phyloP scores from a whole-genome alignment of 805 yeast genomes.

The Saturnispora sekii region DNA sequence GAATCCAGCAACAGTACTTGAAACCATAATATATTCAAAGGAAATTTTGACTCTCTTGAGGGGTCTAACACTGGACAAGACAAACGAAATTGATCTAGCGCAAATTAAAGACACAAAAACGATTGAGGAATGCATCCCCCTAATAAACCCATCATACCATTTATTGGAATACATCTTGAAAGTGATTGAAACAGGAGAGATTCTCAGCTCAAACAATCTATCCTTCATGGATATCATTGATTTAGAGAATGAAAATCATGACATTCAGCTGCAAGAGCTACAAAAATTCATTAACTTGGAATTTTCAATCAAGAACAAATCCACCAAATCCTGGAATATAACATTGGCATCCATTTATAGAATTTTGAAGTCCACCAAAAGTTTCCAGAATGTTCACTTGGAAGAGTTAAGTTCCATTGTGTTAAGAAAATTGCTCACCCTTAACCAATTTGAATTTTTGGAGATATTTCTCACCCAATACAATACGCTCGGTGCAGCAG shows the following conservation, averaged over 20 bases:
- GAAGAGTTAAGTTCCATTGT: conserved; percentile 18
- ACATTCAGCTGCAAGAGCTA: conserved; percentile 20
- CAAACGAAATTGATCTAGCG: not conserved
- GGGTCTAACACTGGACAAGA: conserved; percentile 9
- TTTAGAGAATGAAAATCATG: conserved; percentile 13
- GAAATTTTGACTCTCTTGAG: conserved; percentile 18
- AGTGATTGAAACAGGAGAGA: conserved; percentile 22
- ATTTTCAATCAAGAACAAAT: conserved; percentile 11
- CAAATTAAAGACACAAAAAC: not conserved
- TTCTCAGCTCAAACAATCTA: conserved; percentile 20
- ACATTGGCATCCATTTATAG: conserved; percentile 23
- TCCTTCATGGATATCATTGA: conserved; percentile 19
- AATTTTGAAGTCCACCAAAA: conserved; percentile 18
- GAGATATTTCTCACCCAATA: conserved; percentile 14
- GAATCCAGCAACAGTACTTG: conserved; percentile 19
- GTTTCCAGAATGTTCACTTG: conserved; percentile 19
- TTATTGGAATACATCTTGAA: conserved; percentile 13
- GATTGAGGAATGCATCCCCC: conserved; percentile 4
- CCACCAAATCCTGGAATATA: conserved; percentile 18
- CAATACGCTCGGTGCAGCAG: conserved; percentile 13
- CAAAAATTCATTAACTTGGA: conserved; percentile 22
- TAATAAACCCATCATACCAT: conserved; percentile 12
- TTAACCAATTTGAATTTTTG: conserved; percentile 15
- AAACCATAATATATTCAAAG: conserved; percentile 19
- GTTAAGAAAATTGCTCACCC: conserved; percentile 16